These are phyloP conservation scores for Hypomontagnella submonticulosa DNA, from an alignment of 495 filamentous ascomycete genomes.

Conservation along the genomic window DNA sequence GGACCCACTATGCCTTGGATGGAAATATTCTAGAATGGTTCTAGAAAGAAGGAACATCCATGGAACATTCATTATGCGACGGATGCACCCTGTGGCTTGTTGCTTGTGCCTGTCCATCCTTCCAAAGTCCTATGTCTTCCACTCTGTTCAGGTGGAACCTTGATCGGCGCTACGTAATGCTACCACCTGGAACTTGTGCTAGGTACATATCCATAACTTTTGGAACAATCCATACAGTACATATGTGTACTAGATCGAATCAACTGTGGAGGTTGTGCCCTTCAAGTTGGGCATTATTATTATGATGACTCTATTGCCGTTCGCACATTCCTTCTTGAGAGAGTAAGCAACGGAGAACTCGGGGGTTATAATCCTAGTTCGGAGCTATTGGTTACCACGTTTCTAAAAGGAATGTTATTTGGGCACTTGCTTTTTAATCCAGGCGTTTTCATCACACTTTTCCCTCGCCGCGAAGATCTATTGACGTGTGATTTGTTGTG, in stretches of 20 bases:
- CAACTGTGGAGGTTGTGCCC: too few relatives aligned
- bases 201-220: slow-evolving; percentile 9
- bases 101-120: slow-evolving; percentile 21
- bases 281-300: too few relatives aligned
- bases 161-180: slow-evolving; percentile 41
- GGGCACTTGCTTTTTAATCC: slow-evolving; percentile 3
- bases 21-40: slow-evolving; percentile 46
- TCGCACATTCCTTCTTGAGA: slow-evolving; percentile 36
- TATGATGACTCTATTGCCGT: not conserved
- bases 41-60: slow-evolving; percentile 28
- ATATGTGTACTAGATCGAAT: too few relatives aligned
- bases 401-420: slow-evolving; percentile 12
- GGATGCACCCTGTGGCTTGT: too few relatives aligned
- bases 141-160: slow-evolving; percentile 9
- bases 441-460: not conserved
- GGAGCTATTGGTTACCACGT: slow-evolving; percentile 30
- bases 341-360: slow-evolving; percentile 40
- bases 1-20: slow-evolving; percentile 16
- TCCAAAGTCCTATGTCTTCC: not conserved
- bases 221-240: slow-evolving; percentile 3
- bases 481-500: slow-evolving; percentile 32
- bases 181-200: slow-evolving; percentile 13
- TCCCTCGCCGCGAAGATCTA: slow-evolving; percentile 23
- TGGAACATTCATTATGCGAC: slow-evolving; percentile 10
- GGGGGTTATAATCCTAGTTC: slow-evolving; percentile 27